Evolutionary conservation across 331 rosid species (phyloP).

Genomic region (Quercus tomentella): DNA sequence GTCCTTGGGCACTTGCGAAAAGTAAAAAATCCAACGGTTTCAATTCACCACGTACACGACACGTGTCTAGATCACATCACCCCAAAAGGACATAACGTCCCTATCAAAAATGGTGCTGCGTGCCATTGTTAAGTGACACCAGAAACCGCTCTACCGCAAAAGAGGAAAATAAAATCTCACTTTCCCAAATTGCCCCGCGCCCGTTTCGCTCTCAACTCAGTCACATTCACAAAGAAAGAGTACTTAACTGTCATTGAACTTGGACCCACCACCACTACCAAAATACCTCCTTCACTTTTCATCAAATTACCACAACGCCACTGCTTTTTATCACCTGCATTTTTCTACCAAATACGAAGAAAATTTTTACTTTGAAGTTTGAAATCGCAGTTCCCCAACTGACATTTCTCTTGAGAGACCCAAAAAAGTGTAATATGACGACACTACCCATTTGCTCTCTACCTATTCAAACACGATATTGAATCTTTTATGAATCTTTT

Average conservation of each 20-base stretch:
- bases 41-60: background rate
- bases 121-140: background rate
- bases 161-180: background rate
- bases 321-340: background rate
- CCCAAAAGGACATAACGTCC: background rate
- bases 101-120: background rate
- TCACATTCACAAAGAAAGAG: background rate
- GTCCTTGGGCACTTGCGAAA: too few relatives aligned
- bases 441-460: background rate
- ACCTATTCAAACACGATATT: constrained; percentile 19
- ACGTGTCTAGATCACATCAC: background rate
- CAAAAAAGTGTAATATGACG: background rate
- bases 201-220: background rate
- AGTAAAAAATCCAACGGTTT: background rate
- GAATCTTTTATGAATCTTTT: background rate
- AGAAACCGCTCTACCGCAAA: background rate
- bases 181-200: background rate
- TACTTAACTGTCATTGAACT: background rate
- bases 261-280: too few relatives aligned
- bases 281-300: background rate
- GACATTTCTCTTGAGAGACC: background rate
- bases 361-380: too few relatives aligned
- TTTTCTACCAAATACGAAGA: too few relatives aligned
- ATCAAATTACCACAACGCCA: background rate
- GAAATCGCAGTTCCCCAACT: background rate